phyloP scores from a whole-genome alignment of 148 eudicot species.

The Pharnaceum exiguum region DNA sequence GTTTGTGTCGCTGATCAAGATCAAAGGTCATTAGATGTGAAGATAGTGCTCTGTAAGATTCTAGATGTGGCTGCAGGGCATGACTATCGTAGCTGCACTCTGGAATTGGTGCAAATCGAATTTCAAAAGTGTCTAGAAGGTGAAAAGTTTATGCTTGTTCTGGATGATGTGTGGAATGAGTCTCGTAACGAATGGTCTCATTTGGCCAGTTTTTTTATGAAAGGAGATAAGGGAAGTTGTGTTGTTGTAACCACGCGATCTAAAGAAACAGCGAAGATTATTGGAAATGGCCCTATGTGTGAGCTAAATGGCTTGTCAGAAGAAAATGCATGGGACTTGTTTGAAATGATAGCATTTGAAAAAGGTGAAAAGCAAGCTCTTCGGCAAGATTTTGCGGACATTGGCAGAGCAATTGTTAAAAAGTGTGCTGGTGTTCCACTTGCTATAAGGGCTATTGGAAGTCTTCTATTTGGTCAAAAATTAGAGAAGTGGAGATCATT shows the following conservation, averaged over 20 bases:
- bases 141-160: too few relatives aligned
- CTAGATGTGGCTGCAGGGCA: too few relatives aligned
- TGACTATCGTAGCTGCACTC: too few relatives aligned
- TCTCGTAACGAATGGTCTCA: too few relatives aligned
- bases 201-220: too few relatives aligned
- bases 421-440: constrained; percentile 18
- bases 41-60: too few relatives aligned
- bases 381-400: neutral
- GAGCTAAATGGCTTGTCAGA: neutral
- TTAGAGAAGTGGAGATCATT: constrained; percentile 5
- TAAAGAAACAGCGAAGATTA: neutral
- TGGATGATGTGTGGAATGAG: too few relatives aligned
- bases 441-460: constrained; percentile 6
- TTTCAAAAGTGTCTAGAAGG: too few relatives aligned
- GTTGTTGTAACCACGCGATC: constrained; percentile 1
- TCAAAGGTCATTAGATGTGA: too few relatives aligned
- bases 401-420: constrained; percentile 13
- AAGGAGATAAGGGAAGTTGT: neutral
- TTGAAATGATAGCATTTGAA: constrained; percentile 3
- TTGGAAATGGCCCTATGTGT: neutral
- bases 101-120: too few relatives aligned
- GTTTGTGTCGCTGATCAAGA: too few relatives aligned
- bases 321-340: constrained; percentile 9
- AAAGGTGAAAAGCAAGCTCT: neutral
- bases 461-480: neutral